Conservation (phyloP, 345 rosid genomes). For the Brassica nigra region DNA sequence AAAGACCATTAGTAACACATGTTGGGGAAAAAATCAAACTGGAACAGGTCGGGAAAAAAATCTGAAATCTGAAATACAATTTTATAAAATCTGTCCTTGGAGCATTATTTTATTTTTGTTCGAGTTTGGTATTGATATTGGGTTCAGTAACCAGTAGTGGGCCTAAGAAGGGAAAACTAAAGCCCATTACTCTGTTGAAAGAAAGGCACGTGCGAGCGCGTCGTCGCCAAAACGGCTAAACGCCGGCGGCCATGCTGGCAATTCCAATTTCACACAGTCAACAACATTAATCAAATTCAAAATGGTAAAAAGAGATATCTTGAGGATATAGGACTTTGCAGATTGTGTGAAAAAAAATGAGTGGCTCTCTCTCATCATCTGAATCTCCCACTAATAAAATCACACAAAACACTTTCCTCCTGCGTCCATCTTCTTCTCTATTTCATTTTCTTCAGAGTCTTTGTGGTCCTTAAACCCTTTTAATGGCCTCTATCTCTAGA, state of each 20-base stretch:
- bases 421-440: conserved; percentile 1
- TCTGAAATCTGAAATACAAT: no score
- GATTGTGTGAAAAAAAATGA: conserved; percentile 1
- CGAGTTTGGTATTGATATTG: no score
- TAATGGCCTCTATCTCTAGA: conserved; percentile 77
- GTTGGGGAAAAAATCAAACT: no score
- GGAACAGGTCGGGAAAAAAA: no score
- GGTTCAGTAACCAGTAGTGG: not conserved
- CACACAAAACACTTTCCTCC: conserved; percentile 32
- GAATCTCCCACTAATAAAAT: not conserved
- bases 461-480: conserved; percentile 10
- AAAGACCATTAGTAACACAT: no score
- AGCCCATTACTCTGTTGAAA: not conserved
- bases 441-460: not conserved
- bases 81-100: no score
- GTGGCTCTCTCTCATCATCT: conserved; percentile 34
- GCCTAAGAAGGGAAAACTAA: not conserved
- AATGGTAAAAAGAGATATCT: conserved; percentile 15
- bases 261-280: not conserved
- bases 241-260: not conserved
- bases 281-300: not conserved
- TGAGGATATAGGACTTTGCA: not conserved
- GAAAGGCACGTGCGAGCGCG: not conserved
- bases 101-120: no score
- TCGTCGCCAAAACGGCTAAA: not conserved